phyloP scores from a whole-genome alignment of 805 yeast species.

The Yamadazyma philogaea region DNA sequence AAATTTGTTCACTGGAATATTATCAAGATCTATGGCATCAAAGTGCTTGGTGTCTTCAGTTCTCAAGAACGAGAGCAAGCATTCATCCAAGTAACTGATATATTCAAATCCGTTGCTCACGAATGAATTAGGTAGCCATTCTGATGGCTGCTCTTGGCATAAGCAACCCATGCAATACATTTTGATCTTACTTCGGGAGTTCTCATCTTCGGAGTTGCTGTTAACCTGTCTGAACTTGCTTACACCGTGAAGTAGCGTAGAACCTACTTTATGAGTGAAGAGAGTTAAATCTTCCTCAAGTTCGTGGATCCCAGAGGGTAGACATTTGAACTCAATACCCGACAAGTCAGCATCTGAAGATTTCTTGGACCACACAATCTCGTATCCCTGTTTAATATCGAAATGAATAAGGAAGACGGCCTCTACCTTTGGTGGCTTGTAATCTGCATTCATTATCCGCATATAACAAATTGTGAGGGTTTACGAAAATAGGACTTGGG shows the following conservation, averaged over 20 bases:
- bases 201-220: not conserved
- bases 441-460: slow-evolving; percentile 4
- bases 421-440: slow-evolving; percentile 25
- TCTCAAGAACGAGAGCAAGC: slow-evolving; percentile 22
- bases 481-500: too few species aligned
- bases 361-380: slow-evolving; percentile 34
- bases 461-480: not conserved
- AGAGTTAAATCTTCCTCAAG: slow-evolving; percentile 26
- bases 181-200: slow-evolving; percentile 28
- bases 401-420: slow-evolving; percentile 36
- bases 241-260: slow-evolving; percentile 32
- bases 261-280: slow-evolving; percentile 25
- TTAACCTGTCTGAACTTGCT: slow-evolving; percentile 24
- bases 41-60: slow-evolving; percentile 16
- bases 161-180: slow-evolving; percentile 41
- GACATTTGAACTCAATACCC: slow-evolving; percentile 37
- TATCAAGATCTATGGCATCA: slow-evolving; percentile 16
- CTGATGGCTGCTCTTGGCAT: slow-evolving; percentile 25
- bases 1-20: slow-evolving; percentile 5
- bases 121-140: slow-evolving; percentile 38
- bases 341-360: slow-evolving; percentile 17
- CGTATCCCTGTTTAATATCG: slow-evolving; percentile 35
- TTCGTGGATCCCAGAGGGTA: slow-evolving; percentile 44
- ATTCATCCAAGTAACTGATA: slow-evolving; percentile 24
- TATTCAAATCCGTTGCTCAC: slow-evolving; percentile 39